Evolutionary conservation across 2,329 filamentous ascomycete genomes (phyloP).

Genomic region (Colletotrichum filicis): DNA sequence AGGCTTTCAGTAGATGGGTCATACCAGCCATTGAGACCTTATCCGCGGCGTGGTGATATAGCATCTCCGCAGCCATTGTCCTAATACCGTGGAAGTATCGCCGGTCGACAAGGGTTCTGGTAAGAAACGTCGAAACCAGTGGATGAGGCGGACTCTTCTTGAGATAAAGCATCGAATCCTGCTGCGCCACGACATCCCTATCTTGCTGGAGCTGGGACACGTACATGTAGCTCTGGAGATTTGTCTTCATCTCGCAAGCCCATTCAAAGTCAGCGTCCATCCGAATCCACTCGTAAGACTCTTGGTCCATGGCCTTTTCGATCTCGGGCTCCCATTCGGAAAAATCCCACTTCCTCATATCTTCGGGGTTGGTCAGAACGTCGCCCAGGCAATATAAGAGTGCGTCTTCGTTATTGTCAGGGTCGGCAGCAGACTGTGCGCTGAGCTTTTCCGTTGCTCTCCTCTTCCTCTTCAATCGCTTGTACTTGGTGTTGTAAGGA

Average conservation of each 20-base stretch:
- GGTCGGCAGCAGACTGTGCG: constrained; percentile 65
- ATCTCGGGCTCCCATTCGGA: constrained; percentile 91
- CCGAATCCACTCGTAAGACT: constrained; percentile 98
- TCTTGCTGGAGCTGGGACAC: constrained; percentile 97
- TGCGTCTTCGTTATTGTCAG: constrained; percentile 77
- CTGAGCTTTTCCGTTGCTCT: constrained; percentile 59
- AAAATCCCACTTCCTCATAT: constrained; percentile 85
- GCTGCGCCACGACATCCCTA: constrained; percentile 91
- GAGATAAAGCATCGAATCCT: constrained; percentile 81
- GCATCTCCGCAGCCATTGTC: constrained; percentile 81
- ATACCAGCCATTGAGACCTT: constrained; percentile 82
- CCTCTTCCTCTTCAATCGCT: constrained; percentile 85
- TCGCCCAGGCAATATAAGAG: constrained; percentile 93
- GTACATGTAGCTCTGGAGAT: constrained; percentile 97
- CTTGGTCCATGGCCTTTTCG: constrained; percentile 90
- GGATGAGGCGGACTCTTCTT: constrained; percentile 74
- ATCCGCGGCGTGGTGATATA: constrained; percentile 79
- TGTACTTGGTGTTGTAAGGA: constrained; percentile 99
- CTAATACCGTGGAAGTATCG: constrained; percentile 96
- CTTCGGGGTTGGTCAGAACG: constrained; percentile 84
- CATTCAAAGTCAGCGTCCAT: constrained; percentile 99
- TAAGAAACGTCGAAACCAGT: constrained; percentile 88
- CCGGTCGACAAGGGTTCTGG: constrained; percentile 88
- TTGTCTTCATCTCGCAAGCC: constrained; percentile 85
- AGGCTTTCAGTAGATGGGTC: constrained; percentile 85